phyloP scores from a whole-genome alignment of 2,329 filamentous ascomycete species.

The Lasiodiplodia theobromae region DNA sequence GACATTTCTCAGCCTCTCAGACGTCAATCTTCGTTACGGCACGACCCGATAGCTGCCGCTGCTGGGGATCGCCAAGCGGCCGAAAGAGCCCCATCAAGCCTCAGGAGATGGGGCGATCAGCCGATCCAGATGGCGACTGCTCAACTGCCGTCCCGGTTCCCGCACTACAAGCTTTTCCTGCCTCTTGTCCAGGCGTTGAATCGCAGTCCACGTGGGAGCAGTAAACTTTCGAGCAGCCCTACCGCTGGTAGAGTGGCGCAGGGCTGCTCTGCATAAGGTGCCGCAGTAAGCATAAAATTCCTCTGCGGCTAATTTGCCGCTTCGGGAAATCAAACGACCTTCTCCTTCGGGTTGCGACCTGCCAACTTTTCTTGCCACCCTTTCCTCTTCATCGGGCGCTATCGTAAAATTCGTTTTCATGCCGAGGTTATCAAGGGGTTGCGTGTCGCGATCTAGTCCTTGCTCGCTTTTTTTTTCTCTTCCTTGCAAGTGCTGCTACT shows the following conservation, averaged over 20 bases:
- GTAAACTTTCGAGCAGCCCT: slow-evolving; percentile 11
- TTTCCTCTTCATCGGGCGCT: not conserved
- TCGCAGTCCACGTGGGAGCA: not conserved
- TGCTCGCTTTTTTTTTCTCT: not conserved
- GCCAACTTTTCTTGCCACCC: not conserved
- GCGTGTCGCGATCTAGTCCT: not conserved
- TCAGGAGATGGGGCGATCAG: slow-evolving; percentile 23
- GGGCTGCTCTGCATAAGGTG: not conserved
- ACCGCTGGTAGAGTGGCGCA: not conserved
- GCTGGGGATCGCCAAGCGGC: slow-evolving; percentile 17
- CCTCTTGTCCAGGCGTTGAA: not conserved
- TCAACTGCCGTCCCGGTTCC: not conserved
- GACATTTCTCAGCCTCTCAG: slow-evolving; percentile 18
- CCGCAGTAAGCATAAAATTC: slow-evolving; percentile 18
- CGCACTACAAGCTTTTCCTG: not conserved
- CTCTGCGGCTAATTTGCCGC: not conserved
- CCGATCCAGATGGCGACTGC: slow-evolving; percentile 21
- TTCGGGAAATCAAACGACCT: slow-evolving; percentile 1
- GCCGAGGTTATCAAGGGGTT: not conserved
- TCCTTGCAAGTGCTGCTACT: not conserved
- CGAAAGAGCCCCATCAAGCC: not conserved
- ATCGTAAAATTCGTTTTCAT: not conserved
- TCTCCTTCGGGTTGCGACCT: slow-evolving; percentile 2
- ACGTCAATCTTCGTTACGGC: slow-evolving; percentile 3
- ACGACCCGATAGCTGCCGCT: slow-evolving; percentile 19